Evolutionary conservation across 345 rosid genomes (phyloP).

Genomic region (Angophora floribunda): DNA sequence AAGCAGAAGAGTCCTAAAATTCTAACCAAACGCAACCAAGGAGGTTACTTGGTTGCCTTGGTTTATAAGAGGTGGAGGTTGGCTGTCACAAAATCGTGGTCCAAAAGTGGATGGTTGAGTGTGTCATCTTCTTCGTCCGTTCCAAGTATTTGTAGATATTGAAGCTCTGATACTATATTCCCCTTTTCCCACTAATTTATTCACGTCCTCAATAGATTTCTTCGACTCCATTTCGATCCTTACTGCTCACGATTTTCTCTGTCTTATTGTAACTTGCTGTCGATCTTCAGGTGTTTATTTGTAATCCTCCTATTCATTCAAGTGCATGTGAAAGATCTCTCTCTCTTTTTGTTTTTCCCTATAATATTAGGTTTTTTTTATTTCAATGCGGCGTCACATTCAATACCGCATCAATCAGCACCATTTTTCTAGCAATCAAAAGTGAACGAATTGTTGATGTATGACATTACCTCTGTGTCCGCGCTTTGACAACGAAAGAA

Average conservation of each 20-base stretch:
- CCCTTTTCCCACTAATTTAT: not conserved
- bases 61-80: too few relatives aligned
- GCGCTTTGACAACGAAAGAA: not conserved
- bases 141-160: not conserved
- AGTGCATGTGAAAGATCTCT: not conserved
- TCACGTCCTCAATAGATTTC: not conserved
- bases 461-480: not conserved
- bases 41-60: too few relatives aligned
- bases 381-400: too few relatives aligned
- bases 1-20: too few relatives aligned
- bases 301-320: not conserved
- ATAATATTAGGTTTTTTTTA: too few relatives aligned
- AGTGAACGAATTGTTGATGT: not conserved
- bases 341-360: too few relatives aligned
- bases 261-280: not conserved
- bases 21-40: too few relatives aligned
- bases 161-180: not conserved
- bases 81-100: too few relatives aligned
- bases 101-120: not conserved
- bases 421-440: not conserved
- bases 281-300: not conserved
- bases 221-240: not conserved
- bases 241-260: not conserved
- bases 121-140: not conserved
- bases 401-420: too few relatives aligned